Conservation (phyloP, 2,329 filamentous ascomycete genomes). For the Scedosporium aurantiacum region DNA sequence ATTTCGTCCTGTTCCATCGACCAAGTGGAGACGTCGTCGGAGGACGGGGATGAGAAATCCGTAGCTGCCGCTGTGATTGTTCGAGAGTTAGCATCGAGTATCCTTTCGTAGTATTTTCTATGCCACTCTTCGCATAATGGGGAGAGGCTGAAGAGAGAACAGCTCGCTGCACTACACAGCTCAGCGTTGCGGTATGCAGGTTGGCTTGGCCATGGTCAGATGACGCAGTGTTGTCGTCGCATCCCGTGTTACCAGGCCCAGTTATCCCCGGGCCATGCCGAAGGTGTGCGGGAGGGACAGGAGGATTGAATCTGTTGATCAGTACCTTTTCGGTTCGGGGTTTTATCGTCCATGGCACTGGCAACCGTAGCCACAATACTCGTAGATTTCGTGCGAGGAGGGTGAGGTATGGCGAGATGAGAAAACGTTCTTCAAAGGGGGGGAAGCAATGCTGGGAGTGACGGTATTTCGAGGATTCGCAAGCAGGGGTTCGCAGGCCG, state of each 20-base stretch:
- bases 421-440: neutral
- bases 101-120: neutral
- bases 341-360: neutral
- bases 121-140: neutral
- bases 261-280: too few species aligned
- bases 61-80: neutral
- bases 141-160: neutral
- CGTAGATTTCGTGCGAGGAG: neutral
- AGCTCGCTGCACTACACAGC: neutral
- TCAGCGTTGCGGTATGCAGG: neutral
- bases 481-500: too few species aligned
- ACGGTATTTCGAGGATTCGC: too few species aligned
- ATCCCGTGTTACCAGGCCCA: neutral
- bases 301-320: too few species aligned
- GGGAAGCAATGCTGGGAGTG: too few species aligned
- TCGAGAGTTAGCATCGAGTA: neutral
- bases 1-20: constrained; percentile 1
- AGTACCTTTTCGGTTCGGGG: neutral
- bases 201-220: neutral
- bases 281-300: too few species aligned
- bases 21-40: neutral
- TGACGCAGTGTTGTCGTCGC: neutral
- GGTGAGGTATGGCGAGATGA: neutral
- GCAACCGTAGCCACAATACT: neutral
- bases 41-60: constrained; percentile 1